Conservation (phyloP, 768 basidiomycete genomes). For the Austroboletus eburneus region DNA sequence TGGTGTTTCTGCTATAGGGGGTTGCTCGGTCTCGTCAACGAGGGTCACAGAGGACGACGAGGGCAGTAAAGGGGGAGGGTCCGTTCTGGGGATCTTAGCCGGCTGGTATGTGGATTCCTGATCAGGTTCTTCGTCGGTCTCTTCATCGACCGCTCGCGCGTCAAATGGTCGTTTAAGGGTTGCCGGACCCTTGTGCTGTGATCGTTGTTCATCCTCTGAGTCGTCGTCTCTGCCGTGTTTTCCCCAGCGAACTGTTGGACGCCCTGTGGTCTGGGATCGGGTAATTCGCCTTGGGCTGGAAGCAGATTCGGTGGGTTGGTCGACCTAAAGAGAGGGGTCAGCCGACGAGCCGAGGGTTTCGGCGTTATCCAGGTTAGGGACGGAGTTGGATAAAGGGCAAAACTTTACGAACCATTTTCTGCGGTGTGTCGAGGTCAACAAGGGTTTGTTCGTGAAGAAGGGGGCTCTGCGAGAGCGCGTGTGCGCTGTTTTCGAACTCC, state of each 20-base stretch:
- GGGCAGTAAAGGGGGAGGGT: conserved; percentile 21
- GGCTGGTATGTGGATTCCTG: conserved; percentile 16
- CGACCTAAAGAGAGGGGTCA: conserved; percentile 23
- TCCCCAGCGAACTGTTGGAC: conserved; percentile 33
- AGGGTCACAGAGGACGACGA: conserved; percentile 27
- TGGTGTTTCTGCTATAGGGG: conserved; percentile 4
- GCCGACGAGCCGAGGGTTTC: conserved; percentile 24
- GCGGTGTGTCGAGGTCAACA: conserved; percentile 20
- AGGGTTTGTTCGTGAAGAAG: conserved; percentile 21
- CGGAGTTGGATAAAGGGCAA: conserved; percentile 28
- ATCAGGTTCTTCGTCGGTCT: conserved; percentile 31
- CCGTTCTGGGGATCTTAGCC: conserved; percentile 29
- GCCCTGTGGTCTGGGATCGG: conserved; percentile 33
- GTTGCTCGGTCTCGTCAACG: conserved; percentile 22
- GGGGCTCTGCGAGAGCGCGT: conserved; percentile 4
- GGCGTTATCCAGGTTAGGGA: conserved; percentile 27
- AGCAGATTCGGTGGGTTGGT: conserved; percentile 18
- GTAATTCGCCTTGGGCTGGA: conserved; percentile 26
- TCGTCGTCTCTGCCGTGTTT: conserved; percentile 31
- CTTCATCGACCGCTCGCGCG: conserved; percentile 33
- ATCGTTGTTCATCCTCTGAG: conserved; percentile 20
- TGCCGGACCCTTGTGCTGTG: conserved; percentile 11
- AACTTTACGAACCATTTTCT: conserved; percentile 30
- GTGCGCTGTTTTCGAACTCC: conserved; percentile 18
- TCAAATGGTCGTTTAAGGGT: conserved; percentile 32